phyloP scores from a whole-genome alignment of 78 protist species.

The Cavenderia fasciculata region DNA sequence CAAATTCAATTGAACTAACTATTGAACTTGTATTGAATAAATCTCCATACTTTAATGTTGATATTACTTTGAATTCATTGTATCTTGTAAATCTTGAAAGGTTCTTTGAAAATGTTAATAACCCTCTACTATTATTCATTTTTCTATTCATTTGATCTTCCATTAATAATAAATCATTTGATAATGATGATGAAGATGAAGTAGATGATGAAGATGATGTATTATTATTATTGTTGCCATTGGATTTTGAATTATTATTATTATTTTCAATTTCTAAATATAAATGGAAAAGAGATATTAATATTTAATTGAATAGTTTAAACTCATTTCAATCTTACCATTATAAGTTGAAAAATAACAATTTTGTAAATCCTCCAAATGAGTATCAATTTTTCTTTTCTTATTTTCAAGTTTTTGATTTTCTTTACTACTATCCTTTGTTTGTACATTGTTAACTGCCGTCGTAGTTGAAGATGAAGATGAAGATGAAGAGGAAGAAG shows the following conservation, averaged over 20 bases:
- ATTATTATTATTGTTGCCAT: too few relatives aligned
- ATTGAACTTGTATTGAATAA: slow-evolving; percentile 67
- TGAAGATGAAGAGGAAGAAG: neutral
- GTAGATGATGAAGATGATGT: too few relatives aligned
- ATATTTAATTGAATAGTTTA: too few relatives aligned
- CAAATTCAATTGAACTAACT: slow-evolving; percentile 84
- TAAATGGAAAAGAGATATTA: too few relatives aligned
- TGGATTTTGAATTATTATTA: too few relatives aligned
- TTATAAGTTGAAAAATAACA: slow-evolving; percentile 69
- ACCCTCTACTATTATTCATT: slow-evolving; percentile 47
- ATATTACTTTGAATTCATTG: slow-evolving; percentile 42
- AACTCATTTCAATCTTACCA: slow-evolving; percentile 19
- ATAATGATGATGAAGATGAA: too few relatives aligned
- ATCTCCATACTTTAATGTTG: slow-evolving; percentile 76
- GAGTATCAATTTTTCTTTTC: slow-evolving; percentile 62
- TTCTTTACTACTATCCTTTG: neutral
- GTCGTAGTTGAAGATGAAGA: neutral
- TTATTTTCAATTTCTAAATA: too few relatives aligned
- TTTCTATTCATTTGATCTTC: too few relatives aligned
- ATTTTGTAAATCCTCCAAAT: slow-evolving; percentile 75
- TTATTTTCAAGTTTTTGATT: neutral
- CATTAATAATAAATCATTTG: too few relatives aligned
- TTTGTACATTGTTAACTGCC: neutral
- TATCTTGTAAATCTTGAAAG: slow-evolving; percentile 69
- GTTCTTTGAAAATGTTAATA: slow-evolving; percentile 50